Evolutionary conservation across 768 basidiomycete genomes (phyloP).

Genomic region (Pleurotus salmoneostramineus): DNA sequence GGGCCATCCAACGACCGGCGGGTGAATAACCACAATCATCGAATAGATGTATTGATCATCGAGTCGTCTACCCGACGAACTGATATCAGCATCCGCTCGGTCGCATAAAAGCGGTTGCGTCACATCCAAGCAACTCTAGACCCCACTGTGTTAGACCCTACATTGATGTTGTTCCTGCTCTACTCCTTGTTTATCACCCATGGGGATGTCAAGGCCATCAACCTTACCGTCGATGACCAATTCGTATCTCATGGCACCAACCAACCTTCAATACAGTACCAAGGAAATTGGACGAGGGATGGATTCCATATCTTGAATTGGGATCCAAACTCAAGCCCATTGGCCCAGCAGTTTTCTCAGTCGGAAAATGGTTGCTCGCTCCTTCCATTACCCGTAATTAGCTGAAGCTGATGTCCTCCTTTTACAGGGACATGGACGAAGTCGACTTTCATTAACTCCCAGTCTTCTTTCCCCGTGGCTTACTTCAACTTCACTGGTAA

Average conservation of each 20-base stretch:
- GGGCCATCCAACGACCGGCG: no score
- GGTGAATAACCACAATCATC: no score
- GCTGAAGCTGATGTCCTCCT: no score
- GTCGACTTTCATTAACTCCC: background rate
- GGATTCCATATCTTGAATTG: background rate
- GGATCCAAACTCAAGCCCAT: background rate
- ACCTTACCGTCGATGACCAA: background rate
- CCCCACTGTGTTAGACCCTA: background rate
- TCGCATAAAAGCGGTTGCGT: no score
- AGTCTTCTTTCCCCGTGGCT: background rate
- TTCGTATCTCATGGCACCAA: background rate
- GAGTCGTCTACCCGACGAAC: no score
- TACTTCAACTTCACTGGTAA: background rate
- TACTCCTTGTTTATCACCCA: background rate
- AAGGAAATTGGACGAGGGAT: background rate
- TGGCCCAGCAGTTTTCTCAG: background rate
- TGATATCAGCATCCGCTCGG: no score
- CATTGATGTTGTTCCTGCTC: background rate
- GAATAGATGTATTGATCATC: no score
- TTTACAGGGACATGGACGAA: background rate
- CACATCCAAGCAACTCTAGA: no score
- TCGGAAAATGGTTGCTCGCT: background rate
- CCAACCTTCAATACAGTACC: background rate
- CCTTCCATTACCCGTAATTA: no score
- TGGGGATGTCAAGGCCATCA: background rate